phyloP scores from a whole-genome alignment of 371 early-diverging fungal genomes.

The Mortierella sp. region DNA sequence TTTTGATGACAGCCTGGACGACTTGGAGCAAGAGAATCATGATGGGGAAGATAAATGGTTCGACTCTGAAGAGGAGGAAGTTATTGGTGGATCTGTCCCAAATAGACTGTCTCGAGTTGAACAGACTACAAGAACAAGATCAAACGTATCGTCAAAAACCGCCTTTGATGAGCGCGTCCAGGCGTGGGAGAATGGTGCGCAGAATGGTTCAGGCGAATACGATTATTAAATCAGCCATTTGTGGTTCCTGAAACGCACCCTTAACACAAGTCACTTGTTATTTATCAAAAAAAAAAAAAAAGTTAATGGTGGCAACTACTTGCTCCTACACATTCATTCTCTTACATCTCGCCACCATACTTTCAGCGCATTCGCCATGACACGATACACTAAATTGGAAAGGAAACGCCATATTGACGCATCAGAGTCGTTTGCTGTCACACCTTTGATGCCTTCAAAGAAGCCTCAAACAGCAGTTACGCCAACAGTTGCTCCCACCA shows the following conservation, averaged over 20 bases:
- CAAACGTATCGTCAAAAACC: slow-evolving; percentile 1
- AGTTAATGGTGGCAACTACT: background rate
- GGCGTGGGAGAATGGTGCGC: slow-evolving; percentile 43
- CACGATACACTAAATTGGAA: slow-evolving; percentile 73
- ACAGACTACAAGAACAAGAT: background rate
- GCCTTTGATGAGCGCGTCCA: slow-evolving; percentile 38
- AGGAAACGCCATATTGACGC: slow-evolving; percentile 73
- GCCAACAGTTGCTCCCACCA: slow-evolving; percentile 9
- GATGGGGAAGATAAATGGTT: slow-evolving; percentile 52
- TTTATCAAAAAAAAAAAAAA: background rate
- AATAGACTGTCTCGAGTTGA: background rate
- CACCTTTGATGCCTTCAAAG: slow-evolving; percentile 64
- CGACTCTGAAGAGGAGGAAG: slow-evolving; percentile 42
- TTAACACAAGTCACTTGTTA: slow-evolving; percentile 4
- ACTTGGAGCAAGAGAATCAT: slow-evolving; percentile 45
- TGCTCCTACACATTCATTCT: background rate
- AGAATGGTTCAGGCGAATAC: slow-evolving; percentile 51
- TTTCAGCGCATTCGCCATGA: slow-evolving; percentile 58
- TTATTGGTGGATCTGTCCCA: background rate
- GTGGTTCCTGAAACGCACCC: slow-evolving; percentile 1
- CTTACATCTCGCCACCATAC: background rate
- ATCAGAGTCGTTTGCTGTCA: slow-evolving; percentile 64
- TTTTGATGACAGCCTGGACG: slow-evolving; percentile 53
- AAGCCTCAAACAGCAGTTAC: slow-evolving; percentile 20
- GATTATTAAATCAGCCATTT: no score